Evolutionary conservation across 2,329 filamentous ascomycete genomes (phyloP), one percentile per base, ranked within the genome.

Genomic region (Microthyrium microscopicum): DNA sequence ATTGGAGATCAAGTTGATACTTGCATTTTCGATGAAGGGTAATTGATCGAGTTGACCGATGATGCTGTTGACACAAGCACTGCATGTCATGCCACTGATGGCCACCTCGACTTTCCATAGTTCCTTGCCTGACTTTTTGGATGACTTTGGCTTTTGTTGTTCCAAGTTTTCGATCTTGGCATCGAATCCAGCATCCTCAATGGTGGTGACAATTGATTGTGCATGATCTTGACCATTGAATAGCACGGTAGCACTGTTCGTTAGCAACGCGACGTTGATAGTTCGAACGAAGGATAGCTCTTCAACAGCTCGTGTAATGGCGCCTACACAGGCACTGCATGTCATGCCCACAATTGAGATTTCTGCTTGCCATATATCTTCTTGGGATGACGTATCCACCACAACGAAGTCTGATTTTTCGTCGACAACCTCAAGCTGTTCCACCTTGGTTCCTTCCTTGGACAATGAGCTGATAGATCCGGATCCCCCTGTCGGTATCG

Each of bases 11-110:
- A 68, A 53, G 39, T 64, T 67, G 20, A 72, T 56, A 21, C 62
- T 57, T 21, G 61, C 60, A 27, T 54, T 48, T 9, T 51, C 51
- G 5, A 70, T 54, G 46, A 60, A 68, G 2, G 53, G 38, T 6
- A 61, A 44, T 25, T 58, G 49, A 35, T 62, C 46, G 5, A 73
- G 40, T 2, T 59, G 61, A 31, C 54, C 49, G 1, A 56, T 62
- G 31, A 72, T 55, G 18, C 57, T 54, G 9, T 57, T 58, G 3
- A 66, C 60, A 41, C 68, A 72, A 4, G 66, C 59, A 33, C 64
- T 63, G 44, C 67, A 72, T 3, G 66, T 71, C 65, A 73, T 70
- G 11, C 68, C 68, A 12, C 56, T 57, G 29, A 72, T 61, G 11
- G 60, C 58, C 39, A 66, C 56, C 5, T 59, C 57, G n/a, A 58